A percentile compares a stretch with the other conserved stretches of the same genome.
phyloP scores from a whole-genome alignment of 2,329 filamentous ascomycete genomes.

The Penicillium polonicum region DNA sequence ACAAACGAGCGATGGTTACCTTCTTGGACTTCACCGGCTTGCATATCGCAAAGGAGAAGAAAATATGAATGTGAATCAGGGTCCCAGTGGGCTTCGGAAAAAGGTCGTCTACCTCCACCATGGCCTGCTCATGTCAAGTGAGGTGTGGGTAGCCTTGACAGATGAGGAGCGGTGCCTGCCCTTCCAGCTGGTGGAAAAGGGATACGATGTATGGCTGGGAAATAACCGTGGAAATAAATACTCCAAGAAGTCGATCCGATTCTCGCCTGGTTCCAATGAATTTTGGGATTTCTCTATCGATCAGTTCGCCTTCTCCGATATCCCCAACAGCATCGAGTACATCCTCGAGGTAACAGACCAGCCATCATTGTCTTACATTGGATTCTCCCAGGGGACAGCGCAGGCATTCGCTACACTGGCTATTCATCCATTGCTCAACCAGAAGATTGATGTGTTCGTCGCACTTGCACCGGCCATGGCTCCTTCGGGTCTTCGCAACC shows the following conservation, averaged over 20 bases:
- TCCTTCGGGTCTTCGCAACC: conserved; percentile 83
- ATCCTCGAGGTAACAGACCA: conserved; percentile 81
- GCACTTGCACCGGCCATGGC: conserved; percentile 96
- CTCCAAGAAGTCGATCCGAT: conserved; percentile 84
- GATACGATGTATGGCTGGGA: conserved; percentile 96
- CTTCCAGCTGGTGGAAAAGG: conserved; percentile 82
- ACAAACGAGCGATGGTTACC: conserved; percentile 89
- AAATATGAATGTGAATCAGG: conserved; percentile 70
- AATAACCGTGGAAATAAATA: conserved; percentile 99
- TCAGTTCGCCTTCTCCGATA: conserved; percentile 96
- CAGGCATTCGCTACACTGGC: conserved; percentile 93
- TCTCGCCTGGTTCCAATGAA: conserved; percentile 68
- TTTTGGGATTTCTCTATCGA: conserved; percentile 99
- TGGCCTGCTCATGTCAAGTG: conserved; percentile 96
- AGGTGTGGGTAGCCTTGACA: conserved; percentile 94
- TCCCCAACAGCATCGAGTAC: conserved; percentile 90
- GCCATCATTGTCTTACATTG: conserved; percentile 86
- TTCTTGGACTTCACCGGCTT: conserved; percentile 84
- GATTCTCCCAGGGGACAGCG: conserved; percentile 94
- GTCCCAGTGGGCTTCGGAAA: conserved; percentile 66
- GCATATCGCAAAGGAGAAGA: conserved; percentile 82
- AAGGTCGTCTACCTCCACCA: conserved; percentile 93
- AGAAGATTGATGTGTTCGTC: conserved; percentile 93
- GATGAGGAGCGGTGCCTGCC: conserved; percentile 82
- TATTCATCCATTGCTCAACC: conserved; percentile 87